Base-by-base conservation (phyloP, 2,329 filamentous ascomycete species). In the Orbilia javanica region DNA sequence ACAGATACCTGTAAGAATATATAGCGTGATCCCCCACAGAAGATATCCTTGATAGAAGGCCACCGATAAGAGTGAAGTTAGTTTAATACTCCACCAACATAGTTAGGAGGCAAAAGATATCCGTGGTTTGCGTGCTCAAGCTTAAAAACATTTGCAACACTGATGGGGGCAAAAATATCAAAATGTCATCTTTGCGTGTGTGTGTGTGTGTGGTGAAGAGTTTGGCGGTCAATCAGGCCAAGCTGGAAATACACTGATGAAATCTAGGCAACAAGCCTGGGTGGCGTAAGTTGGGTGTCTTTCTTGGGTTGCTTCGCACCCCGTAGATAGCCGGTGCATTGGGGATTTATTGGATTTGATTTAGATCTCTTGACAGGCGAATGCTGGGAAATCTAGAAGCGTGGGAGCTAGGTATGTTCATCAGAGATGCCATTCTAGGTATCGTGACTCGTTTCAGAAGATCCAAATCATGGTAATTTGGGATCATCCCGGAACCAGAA, bases 361-460 rank as follows among this genome's bases (percentile, higher is more conserved):
- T 39, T 20, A 42, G 31, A 25, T 52, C 34, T 63, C 57, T 57
- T 55, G 53, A 73, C 62, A 75, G 63, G 29, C 60, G 50, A 22
- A 31, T 79, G 42, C 80, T 80, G 73, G 69, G 34, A 60, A 42
- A 60, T 60, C 81, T 44, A 80, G 80, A 64, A 80, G 86, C 80
- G 87, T 87, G 52, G 87, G 88, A 86, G 44, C 52, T 74, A 75
- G 57, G 42, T 10, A 62, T n/a, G n/a, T n/a, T 44, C 57, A 60
- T 62, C 55, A n/a, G 29, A 77, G 66, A 77, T 77, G 60, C 73
- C 66, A 60, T 60, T 77, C 48, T 60, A 10, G 72, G 72, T 46
- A 63, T 63, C 64, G 64, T 50, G 42, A 68, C 48, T 64, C 29
- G 44, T 67, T 46, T 60, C 46, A 42, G 39, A 57, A 70, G 36